phyloP scores from a whole-genome alignment of 345 rosid species.

The Eucalyptus sideroxylon region DNA sequence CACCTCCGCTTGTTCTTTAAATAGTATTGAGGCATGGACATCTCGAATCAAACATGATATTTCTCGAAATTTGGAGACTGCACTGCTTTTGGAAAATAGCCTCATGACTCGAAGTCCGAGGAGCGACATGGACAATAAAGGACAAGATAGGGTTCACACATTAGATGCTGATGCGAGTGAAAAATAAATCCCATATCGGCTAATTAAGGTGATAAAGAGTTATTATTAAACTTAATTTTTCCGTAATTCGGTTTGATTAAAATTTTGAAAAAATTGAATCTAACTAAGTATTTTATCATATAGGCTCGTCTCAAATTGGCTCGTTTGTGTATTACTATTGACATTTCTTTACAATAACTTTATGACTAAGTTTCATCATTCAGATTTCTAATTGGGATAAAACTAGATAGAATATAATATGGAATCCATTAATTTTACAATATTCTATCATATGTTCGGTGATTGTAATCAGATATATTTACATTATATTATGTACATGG shows the following conservation, averaged over 20 bases:
- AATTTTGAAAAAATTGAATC: neutral
- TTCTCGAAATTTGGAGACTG: neutral
- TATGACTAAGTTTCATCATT: fast-evolving
- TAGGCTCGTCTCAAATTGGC: neutral
- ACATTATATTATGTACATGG: no score
- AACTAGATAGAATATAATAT: no score
- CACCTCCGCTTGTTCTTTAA: neutral
- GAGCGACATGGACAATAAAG: neutral
- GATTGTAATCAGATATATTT: no score
- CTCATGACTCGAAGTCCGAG: neutral
- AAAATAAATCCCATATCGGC: neutral
- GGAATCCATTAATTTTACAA: no score
- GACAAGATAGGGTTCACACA: neutral
- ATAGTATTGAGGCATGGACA: neutral
- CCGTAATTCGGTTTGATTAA: neutral
- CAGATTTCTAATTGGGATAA: no score
- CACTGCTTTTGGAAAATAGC: neutral
- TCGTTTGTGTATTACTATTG: neutral
- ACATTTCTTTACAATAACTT: neutral
- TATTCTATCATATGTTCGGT: no score
- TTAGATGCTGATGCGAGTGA: neutral
- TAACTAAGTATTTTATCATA: neutral
- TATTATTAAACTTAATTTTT: neutral
- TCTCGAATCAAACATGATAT: neutral
- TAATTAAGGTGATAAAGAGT: neutral